Evolutionary conservation across 1,284 basidiomycete species (phyloP).

Genomic region (Meira miltonrushii): DNA sequence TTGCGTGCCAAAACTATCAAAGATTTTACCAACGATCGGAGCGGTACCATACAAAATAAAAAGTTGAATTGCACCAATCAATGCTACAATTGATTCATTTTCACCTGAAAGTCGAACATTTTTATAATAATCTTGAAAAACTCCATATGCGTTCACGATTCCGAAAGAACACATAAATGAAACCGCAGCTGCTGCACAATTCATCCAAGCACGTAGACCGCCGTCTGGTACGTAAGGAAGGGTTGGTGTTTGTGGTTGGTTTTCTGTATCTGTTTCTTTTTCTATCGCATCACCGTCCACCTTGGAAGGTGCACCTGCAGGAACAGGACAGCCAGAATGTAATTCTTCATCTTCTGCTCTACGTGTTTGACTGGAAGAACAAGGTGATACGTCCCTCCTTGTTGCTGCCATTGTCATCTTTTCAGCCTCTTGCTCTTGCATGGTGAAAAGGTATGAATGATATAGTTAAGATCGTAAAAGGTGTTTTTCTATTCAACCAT

Average conservation of each 20-base stretch:
- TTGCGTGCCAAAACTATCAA: constrained; percentile 8
- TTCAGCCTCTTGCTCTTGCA: no score
- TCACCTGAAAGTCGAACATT: constrained; percentile 4
- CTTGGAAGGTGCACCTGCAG: no score
- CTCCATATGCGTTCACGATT: constrained; percentile 6
- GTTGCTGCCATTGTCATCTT: no score
- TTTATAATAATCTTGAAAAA: constrained; percentile 9
- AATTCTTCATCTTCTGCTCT: no score
- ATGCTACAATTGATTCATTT: constrained; percentile 8
- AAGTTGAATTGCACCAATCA: constrained; percentile 14
- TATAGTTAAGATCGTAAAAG: no score
- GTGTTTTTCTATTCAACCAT: no score
- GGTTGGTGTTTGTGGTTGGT: neutral
- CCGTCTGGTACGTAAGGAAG: constrained; percentile 2
- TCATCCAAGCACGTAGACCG: neutral
- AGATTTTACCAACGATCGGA: constrained; percentile 13
- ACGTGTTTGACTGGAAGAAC: no score
- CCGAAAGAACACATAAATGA: neutral
- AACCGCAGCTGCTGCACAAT: neutral
- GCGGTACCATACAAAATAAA: constrained; percentile 9
- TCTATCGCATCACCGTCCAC: neutral
- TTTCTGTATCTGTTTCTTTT: neutral
- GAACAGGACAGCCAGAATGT: no score
- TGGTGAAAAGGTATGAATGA: no score
- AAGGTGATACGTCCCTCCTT: no score